Percentiles rank a stretch among this genome's conserved stretches.
Conservation (phyloP, 1,139 yeast species). For the Debaryomyces psychrophilus region DNA sequence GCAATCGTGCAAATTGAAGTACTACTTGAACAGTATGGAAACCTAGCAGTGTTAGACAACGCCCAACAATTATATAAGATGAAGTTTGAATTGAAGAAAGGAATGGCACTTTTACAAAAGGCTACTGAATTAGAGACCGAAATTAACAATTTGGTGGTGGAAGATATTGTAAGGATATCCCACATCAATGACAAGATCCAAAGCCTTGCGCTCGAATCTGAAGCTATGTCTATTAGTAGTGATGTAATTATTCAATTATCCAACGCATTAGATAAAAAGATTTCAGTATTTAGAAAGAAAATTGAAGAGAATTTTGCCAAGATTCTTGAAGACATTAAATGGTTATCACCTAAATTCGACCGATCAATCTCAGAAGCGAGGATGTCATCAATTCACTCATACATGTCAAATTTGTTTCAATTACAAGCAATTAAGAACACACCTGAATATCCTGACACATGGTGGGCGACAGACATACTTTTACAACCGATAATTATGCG, state of each 20-base stretch:
- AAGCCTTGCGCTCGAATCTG: not conserved
- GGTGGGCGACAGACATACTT: slow-evolving; percentile 63
- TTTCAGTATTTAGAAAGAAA: not conserved
- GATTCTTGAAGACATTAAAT: slow-evolving; percentile 14
- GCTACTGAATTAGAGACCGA: slow-evolving; percentile 6
- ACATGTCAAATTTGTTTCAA: slow-evolving; percentile 28
- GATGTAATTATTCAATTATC: not conserved
- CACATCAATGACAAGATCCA: not conserved
- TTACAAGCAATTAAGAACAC: slow-evolving; percentile 39
- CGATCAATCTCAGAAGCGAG: not conserved
- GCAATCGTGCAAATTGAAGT: slow-evolving; percentile 19
- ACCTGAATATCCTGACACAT: slow-evolving; percentile 46
- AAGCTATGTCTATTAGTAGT: not conserved
- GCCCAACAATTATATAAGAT: not conserved
- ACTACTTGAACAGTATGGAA: slow-evolving; percentile 20
- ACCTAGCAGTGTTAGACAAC: slow-evolving; percentile 17
- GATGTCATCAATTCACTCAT: slow-evolving; percentile 2
- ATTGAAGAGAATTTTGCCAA: slow-evolving; percentile 1
- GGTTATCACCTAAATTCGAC: slow-evolving; percentile 20
- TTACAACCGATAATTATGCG: slow-evolving; percentile 60
- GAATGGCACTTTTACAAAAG: slow-evolving; percentile 3
- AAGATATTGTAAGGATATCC: slow-evolving; percentile 1
- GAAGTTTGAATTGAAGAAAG: not conserved
- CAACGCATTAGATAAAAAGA: slow-evolving; percentile 1
- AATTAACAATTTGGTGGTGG: slow-evolving; percentile 4